Evolutionary conservation across 2,329 filamentous ascomycete genomes (phyloP).

Genomic region (Sporothrix inflata): DNA sequence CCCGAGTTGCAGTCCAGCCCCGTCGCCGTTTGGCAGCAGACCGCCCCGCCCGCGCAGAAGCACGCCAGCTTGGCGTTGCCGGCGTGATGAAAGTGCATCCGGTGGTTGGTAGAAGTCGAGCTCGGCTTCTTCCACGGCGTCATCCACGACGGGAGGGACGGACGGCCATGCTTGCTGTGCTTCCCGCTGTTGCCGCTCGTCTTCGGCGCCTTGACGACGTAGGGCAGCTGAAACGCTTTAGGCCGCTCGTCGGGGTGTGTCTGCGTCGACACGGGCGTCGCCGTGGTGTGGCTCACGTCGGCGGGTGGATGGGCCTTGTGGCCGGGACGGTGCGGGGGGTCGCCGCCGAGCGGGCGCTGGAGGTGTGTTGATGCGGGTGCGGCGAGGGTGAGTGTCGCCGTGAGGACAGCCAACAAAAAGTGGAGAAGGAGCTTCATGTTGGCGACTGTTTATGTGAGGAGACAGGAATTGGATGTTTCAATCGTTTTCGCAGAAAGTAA

Average conservation of each 20-base stretch:
- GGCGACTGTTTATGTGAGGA: not conserved
- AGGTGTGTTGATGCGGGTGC: constrained; percentile 1
- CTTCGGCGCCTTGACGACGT: not conserved
- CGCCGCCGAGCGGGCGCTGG: not conserved
- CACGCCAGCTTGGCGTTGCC: constrained; percentile 31
- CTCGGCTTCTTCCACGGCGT: not conserved
- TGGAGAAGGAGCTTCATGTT: not conserved
- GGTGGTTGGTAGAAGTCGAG: not conserved
- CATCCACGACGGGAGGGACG: not conserved
- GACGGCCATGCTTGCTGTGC: not conserved
- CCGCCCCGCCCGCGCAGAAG: constrained; percentile 39
- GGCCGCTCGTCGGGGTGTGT: not conserved
- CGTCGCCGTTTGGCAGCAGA: constrained; percentile 37
- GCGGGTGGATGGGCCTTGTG: not conserved
- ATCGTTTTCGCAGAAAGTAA: not conserved
- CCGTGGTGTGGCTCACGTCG: not conserved
- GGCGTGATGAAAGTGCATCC: not conserved
- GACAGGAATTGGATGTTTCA: not conserved
- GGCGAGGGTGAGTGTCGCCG: not conserved
- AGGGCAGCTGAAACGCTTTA: not conserved
- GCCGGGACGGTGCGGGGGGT: not conserved
- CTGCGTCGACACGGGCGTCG: not conserved
- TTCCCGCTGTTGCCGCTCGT: not conserved
- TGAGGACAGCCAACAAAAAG: not conserved
- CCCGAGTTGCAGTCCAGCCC: constrained; percentile 39